Evolutionary conservation across 768 basidiomycete species (phyloP).

Genomic region (Trichaptum fuscoviolaceum): DNA sequence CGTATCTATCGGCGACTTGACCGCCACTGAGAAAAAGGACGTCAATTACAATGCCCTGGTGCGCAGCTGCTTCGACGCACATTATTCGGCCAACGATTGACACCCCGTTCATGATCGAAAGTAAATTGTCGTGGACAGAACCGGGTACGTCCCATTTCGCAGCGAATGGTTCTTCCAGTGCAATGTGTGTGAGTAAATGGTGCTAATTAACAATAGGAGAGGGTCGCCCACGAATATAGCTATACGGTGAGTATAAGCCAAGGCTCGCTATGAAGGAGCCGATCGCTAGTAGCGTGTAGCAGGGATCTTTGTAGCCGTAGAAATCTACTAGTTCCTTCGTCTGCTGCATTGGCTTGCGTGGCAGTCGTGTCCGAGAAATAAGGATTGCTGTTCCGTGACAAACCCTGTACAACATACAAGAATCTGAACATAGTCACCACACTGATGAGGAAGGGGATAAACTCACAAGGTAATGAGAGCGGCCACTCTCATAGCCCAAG

Average conservation of each 20-base stretch:
- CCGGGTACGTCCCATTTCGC: background rate
- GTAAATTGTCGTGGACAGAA: conserved; percentile 14
- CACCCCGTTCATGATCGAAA: conserved; percentile 27
- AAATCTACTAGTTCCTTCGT: conserved; percentile 22
- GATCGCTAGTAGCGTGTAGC: conserved; percentile 17
- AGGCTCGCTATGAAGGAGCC: conserved; percentile 15
- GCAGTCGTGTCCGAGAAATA: conserved; percentile 24
- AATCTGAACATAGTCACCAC: background rate
- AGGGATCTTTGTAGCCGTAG: conserved; percentile 21
- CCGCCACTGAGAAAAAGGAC: background rate
- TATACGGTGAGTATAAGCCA: background rate
- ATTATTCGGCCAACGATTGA: conserved; percentile 24
- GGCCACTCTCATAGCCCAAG: conserved; percentile 26
- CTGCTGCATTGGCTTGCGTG: conserved; percentile 17
- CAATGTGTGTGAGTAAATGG: background rate
- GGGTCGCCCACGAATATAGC: background rate
- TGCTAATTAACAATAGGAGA: background rate
- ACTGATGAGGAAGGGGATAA: background rate
- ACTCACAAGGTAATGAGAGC: conserved; percentile 23
- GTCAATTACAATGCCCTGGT: background rate
- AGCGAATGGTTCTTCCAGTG: background rate
- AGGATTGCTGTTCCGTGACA: conserved; percentile 22
- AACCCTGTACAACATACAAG: background rate
- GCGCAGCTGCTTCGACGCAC: conserved; percentile 10
- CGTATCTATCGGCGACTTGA: background rate